Conservation (phyloP, 805 yeast genomes). For the Kodamaea kaohsiungensis region DNA sequence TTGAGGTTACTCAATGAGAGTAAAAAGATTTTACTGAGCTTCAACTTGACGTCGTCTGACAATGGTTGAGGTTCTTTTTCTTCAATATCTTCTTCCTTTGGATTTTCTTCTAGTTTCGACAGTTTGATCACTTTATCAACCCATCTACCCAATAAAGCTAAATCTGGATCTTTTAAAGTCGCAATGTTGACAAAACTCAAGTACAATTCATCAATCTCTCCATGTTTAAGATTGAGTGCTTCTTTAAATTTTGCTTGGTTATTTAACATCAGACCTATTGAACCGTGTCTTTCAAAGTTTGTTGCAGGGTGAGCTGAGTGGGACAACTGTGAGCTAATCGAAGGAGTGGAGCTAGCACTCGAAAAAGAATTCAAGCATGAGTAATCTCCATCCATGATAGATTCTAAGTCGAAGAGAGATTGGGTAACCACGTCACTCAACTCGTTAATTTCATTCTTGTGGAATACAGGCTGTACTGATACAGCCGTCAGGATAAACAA, state of each 20-base stretch:
- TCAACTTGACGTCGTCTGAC: conserved; percentile 19
- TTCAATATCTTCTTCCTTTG: neutral
- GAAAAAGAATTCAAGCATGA: conserved; percentile 22
- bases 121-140: conserved; percentile 37
- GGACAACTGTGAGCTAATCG: conserved; percentile 3
- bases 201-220: conserved; percentile 67
- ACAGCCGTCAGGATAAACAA: conserved; percentile 89
- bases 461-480: conserved; percentile 95
- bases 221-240: conserved; percentile 28
- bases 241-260: conserved; percentile 13
- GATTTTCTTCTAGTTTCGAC: conserved; percentile 11
- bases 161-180: conserved; percentile 42
- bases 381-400: conserved; percentile 47
- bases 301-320: conserved; percentile 4
- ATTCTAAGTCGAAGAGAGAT: conserved; percentile 73
- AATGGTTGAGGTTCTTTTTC: conserved; percentile 8
- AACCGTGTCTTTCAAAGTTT: conserved; percentile 10
- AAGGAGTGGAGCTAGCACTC: neutral
- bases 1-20: conserved; percentile 64
- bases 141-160: conserved; percentile 38
- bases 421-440: conserved; percentile 75
- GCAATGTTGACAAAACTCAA: conserved; percentile 64
- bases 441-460: conserved; percentile 80
- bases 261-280: conserved; percentile 11
- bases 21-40: conserved; percentile 69